Evolutionary conservation across 495 filamentous ascomycete species (phyloP).

Genomic region (Aspergillus wentii): DNA sequence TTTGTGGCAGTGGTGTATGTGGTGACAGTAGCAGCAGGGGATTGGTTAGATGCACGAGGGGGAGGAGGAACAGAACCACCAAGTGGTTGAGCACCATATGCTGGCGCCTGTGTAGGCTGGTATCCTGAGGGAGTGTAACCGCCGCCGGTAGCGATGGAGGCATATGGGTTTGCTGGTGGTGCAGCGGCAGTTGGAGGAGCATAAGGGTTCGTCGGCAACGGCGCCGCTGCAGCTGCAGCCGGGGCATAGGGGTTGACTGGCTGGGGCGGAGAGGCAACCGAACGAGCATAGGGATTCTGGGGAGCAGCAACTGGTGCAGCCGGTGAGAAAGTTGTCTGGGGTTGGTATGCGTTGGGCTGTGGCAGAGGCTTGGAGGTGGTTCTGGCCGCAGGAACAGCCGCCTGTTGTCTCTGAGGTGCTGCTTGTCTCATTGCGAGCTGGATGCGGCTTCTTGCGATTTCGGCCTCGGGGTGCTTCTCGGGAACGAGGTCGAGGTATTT

Average conservation of each 20-base stretch:
- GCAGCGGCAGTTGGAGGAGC: slow-evolving; percentile 28
- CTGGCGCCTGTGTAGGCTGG: slow-evolving; percentile 41
- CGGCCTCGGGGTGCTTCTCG: slow-evolving; percentile 78
- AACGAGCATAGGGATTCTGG: slow-evolving; percentile 15
- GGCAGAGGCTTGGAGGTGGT: slow-evolving; percentile 30
- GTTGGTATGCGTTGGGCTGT: slow-evolving; percentile 34
- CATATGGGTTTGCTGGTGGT: slow-evolving; percentile 57
- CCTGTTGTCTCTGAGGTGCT: slow-evolving; percentile 32
- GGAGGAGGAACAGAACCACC: slow-evolving; percentile 48
- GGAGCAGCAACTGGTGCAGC: slow-evolving; percentile 15
- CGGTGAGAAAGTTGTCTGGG: slow-evolving; percentile 33
- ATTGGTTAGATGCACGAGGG: slow-evolving; percentile 47
- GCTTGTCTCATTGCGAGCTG: slow-evolving; percentile 76
- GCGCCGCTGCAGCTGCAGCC: slow-evolving; percentile 15
- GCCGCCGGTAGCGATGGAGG: slow-evolving; percentile 37
- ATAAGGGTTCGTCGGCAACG: too few relatives aligned
- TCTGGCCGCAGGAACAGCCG: slow-evolving; percentile 22
- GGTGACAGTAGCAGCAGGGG: slow-evolving; percentile 53
- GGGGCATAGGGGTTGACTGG: slow-evolving; percentile 38
- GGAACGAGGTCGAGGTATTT: slow-evolving; percentile 90
- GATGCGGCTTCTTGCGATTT: slow-evolving; percentile 81
- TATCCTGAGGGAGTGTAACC: slow-evolving; percentile 41
- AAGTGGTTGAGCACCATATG: slow-evolving; percentile 37
- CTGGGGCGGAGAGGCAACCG: slow-evolving; percentile 22
- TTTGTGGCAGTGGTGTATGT: slow-evolving; percentile 69